Percentiles rank a stretch among this genome's conserved stretches.
These are phyloP conservation scores for Talaromyces sp. DNA, from an alignment of 2,329 filamentous ascomycete genomes.

Conservation along the genomic window DNA sequence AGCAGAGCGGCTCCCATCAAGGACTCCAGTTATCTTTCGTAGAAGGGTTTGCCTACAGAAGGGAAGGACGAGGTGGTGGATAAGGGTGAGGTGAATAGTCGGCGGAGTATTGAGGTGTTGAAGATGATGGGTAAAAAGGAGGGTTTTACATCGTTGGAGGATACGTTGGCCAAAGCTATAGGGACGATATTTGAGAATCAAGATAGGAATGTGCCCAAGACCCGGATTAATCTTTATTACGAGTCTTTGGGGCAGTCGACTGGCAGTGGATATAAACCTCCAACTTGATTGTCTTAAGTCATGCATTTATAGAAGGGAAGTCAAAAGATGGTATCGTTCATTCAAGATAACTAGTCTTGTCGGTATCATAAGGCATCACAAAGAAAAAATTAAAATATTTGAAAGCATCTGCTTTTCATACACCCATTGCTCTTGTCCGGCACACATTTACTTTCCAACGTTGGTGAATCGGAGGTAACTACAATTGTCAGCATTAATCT, in stretches of 20 bases:
- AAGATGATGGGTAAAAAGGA: constrained; percentile 9
- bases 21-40: constrained; percentile 1
- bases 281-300: not conserved
- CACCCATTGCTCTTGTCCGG: not conserved
- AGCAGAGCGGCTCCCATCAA: constrained; percentile 5
- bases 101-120: constrained; percentile 1
- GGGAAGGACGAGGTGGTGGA: not conserved
- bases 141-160: constrained; percentile 9
- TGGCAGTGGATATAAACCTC: not conserved
- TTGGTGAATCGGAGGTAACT: constrained; percentile 41
- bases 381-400: constrained; percentile 6
- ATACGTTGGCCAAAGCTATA: constrained; percentile 5
- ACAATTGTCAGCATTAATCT: not conserved
- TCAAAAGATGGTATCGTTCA: constrained; percentile 7
- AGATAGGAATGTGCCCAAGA: constrained; percentile 1
- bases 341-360: constrained; percentile 6
- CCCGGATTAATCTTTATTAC: constrained; percentile 12
- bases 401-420: constrained; percentile 4
- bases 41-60: not conserved
- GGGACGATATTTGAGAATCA: constrained; percentile 8
- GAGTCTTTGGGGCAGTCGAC: not conserved
- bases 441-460: constrained; percentile 29
- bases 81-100: constrained; percentile 3
- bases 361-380: constrained; percentile 22
- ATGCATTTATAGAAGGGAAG: not conserved